These are phyloP conservation scores for Solanum dulcamara DNA, from an alignment of 257 asterid species.

Conservation along the genomic window DNA sequence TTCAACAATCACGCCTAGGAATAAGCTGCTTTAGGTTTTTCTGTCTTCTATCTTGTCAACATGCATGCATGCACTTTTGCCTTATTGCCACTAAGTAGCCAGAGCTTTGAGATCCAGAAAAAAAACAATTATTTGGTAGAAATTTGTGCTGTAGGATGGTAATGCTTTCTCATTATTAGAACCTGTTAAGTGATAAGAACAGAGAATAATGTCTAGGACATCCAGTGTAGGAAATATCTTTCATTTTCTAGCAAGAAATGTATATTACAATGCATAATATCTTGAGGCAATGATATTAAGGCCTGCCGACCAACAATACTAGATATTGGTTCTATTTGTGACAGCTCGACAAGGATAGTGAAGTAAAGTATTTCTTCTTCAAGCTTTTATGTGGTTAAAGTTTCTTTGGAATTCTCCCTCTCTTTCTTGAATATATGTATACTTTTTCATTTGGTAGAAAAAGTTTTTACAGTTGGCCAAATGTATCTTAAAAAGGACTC, in stretches of 20 bases:
- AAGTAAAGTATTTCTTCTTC: neutral
- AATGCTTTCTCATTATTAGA: neutral
- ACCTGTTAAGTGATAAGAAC: neutral
- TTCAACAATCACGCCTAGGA: neutral
- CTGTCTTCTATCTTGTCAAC: neutral
- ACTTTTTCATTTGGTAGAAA: neutral
- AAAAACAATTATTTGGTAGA: neutral
- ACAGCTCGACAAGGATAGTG: neutral
- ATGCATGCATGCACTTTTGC: neutral
- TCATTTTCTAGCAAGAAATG: neutral
- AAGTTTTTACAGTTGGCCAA: neutral
- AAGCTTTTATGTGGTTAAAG: neutral
- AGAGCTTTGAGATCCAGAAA: neutral
- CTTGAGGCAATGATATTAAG: neutral
- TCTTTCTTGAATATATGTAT: neutral
- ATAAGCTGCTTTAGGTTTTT: neutral
- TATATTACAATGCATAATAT: neutral
- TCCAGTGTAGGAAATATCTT: neutral
- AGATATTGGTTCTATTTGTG: neutral
- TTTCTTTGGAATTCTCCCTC: neutral
- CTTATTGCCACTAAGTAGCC: neutral
- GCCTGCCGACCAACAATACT: neutral
- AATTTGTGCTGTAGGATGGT: neutral
- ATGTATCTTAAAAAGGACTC: neutral
- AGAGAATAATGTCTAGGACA: neutral